Conservation (phyloP, 2,329 filamentous ascomycete genomes). For the Paraphaeosphaeria minitans region DNA sequence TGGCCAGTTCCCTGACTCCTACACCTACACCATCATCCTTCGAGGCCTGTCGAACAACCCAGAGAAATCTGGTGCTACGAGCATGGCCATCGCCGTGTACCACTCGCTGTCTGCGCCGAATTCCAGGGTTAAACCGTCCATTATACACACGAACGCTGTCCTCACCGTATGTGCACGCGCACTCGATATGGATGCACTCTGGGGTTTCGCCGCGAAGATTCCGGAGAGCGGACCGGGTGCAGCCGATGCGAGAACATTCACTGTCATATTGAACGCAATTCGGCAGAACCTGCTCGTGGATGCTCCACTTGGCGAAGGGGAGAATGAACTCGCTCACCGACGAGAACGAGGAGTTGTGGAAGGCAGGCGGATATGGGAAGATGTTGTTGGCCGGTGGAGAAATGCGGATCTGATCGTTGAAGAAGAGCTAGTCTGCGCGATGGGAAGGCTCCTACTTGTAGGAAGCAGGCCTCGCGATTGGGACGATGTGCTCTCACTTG, state of each 20-base stretch:
- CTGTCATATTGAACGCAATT: constrained; percentile 80
- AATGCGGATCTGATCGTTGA: constrained; percentile 73
- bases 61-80: constrained; percentile 64
- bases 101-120: constrained; percentile 70
- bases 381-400: constrained; percentile 77
- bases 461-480: constrained; percentile 65
- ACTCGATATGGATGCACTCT: constrained; percentile 78
- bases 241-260: constrained; percentile 77
- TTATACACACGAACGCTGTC: constrained; percentile 87
- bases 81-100: constrained; percentile 76
- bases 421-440: constrained; percentile 76
- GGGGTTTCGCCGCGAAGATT: constrained; percentile 74
- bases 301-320: constrained; percentile 34
- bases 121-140: constrained; percentile 70
- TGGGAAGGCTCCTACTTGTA: constrained; percentile 77
- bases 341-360: constrained; percentile 62
- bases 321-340: constrained; percentile 31
- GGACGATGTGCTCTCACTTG: constrained; percentile 72
- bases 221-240: constrained; percentile 66
- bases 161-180: constrained; percentile 79
- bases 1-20: constrained; percentile 75
- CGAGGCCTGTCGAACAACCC: constrained; percentile 70
- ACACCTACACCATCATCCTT: constrained; percentile 85
- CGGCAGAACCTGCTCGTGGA: constrained; percentile 42
- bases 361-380: constrained; percentile 78